Evolutionary conservation across 225 moss, liverwort and hornwort species (phyloP), one percentile per base, ranked within the genome.

Genomic region (Rhytidiadelphus loreus): DNA sequence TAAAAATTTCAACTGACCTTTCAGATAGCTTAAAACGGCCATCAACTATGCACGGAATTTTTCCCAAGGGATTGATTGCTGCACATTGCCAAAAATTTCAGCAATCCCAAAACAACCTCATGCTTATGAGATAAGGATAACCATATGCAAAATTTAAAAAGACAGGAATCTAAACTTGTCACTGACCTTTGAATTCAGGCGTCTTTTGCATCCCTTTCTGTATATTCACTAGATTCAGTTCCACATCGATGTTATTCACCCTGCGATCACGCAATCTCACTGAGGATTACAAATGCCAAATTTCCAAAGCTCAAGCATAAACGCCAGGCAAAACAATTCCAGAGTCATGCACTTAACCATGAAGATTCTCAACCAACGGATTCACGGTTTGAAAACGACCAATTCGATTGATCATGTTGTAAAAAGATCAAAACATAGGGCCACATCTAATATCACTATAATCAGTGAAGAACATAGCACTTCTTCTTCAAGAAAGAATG

Each of bases 141-240:
- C 58, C 33, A 59, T 39, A 12, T 39, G 87, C 35, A 80, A 71
- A 77, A 37, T 29, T 7, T 37, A 39, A 48, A 52, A 35, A 29
- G 28, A 21, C 55, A 41, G 11, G 29, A 83, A 87, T 77, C 29
- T 35, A 78, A 77, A 61, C 60, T 62, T 79, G 63, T 41, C 56
- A 89, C 88, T 53, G 78, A 96, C 97, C 97, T 88, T 86, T 76
- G 86, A 86, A 96, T 86, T 94, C 96, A 72, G 93, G 92, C 41
- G 60, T 88, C 76, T 32, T 93, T 16, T 96, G 85, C 80, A 85
- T 91, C 56, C 82, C 50, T 62, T 92, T 93, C 44, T 58, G 53
- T 60, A 96, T 35, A 46, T 72, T 73, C 55, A 96, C 55, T 41
- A 88, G 70, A 60, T 91, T 89, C 26, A 91, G 37, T 79, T 97